phyloP scores from a whole-genome alignment of 805 yeast genomes.

The Komagataella populi region DNA sequence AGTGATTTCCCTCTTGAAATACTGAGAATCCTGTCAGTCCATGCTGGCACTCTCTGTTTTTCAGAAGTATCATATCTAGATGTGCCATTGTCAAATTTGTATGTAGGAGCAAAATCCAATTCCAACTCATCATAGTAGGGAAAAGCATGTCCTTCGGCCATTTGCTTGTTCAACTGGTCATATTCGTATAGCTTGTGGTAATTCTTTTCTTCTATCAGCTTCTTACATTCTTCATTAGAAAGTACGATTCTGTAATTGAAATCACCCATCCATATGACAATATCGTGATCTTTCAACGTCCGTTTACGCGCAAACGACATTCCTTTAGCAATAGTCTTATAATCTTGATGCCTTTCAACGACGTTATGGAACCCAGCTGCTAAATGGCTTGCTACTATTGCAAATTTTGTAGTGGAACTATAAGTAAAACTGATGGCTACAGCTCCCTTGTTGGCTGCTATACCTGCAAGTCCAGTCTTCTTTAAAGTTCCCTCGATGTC shows the following conservation, averaged over 20 bases:
- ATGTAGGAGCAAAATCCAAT: conserved; percentile 79
- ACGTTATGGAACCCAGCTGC: conserved; percentile 84
- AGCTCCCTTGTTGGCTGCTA: conserved; percentile 53
- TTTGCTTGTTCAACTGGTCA: conserved; percentile 74
- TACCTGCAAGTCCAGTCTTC: conserved; percentile 91
- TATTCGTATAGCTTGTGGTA: conserved; percentile 40
- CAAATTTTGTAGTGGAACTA: conserved; percentile 45
- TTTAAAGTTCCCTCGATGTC: conserved; percentile 61
- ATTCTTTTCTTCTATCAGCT: conserved; percentile 23
- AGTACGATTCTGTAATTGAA: conserved; percentile 74
- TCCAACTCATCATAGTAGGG: conserved; percentile 75
- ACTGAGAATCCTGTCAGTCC: conserved; percentile 87
- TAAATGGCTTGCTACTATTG: conserved; percentile 76
- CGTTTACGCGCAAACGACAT: conserved; percentile 47
- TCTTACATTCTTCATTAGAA: conserved; percentile 57
- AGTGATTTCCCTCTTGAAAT: conserved; percentile 40
- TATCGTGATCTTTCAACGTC: conserved; percentile 64
- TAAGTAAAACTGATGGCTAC: conserved; percentile 41
- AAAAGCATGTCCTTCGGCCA: conserved; percentile 59
- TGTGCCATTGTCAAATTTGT: conserved; percentile 85
- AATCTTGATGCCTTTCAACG: conserved; percentile 79
- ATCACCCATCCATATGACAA: conserved; percentile 86
- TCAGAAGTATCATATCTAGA: conserved; percentile 77
- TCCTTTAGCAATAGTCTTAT: conserved; percentile 63
- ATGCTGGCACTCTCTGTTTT: conserved; percentile 87